Evolutionary conservation across 306 rosid species (phyloP).

Genomic region (Vigna trinervia): DNA sequence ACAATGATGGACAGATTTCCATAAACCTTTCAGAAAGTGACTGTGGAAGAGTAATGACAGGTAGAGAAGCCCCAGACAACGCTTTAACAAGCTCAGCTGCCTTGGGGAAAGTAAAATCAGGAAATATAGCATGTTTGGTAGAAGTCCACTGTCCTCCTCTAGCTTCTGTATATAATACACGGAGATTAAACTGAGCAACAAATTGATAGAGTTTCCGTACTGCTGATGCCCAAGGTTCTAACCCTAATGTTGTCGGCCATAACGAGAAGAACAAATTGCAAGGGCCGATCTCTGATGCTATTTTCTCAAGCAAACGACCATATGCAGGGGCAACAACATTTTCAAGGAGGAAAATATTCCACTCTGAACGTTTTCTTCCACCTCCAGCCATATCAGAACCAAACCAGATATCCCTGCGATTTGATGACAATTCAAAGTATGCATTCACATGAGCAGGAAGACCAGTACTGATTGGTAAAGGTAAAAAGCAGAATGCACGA

Average conservation of each 20-base stretch:
- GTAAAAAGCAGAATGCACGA: conserved; percentile 95
- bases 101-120: conserved; percentile 83
- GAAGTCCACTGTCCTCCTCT: conserved; percentile 98
- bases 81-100: conserved; percentile 73
- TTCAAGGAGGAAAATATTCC: conserved; percentile 95
- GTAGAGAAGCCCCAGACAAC: conserved; percentile 80
- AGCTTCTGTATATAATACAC: conserved; percentile 83
- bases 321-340: conserved; percentile 96
- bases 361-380: conserved; percentile 96
- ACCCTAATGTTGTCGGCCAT: conserved; percentile 80
- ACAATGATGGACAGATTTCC: conserved; percentile 84
- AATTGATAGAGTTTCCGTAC: conserved; percentile 72
- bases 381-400: conserved; percentile 98
- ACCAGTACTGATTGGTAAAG: conserved; percentile 87
- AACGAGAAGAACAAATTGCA: conserved; percentile 85
- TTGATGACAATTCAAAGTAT: conserved; percentile 94
- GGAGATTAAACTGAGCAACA: conserved; percentile 76
- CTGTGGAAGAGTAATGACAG: conserved; percentile 71
- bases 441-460: conserved; percentile 96
- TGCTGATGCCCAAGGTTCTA: conserved; percentile 92
- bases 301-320: conserved; percentile 86
- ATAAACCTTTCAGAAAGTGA: conserved; percentile 77
- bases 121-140: conserved; percentile 87
- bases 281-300: conserved; percentile 87
- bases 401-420: conserved; percentile 99